phyloP scores from a whole-genome alignment of 2,329 filamentous ascomycete genomes.

The Fusarium sp. region DNA sequence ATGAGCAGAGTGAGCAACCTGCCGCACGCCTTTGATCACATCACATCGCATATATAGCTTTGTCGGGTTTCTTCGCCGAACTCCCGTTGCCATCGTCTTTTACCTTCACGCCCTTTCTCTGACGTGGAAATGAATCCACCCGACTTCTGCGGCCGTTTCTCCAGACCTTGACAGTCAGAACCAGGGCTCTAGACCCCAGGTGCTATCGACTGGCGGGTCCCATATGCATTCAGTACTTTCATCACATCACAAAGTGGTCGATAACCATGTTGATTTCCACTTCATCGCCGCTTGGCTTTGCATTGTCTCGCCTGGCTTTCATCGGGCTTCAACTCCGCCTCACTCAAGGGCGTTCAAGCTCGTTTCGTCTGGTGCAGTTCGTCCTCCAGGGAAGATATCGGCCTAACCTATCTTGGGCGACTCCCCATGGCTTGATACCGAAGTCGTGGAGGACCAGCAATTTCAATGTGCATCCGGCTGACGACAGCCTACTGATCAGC shows the following conservation, averaged over 20 bases:
- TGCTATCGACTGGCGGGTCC: slow-evolving; percentile 17
- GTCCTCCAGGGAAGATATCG: not conserved
- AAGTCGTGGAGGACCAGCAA: slow-evolving; percentile 15
- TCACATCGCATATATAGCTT: slow-evolving; percentile 20
- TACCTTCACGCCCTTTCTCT: slow-evolving; percentile 22
- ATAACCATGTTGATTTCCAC: slow-evolving; percentile 16
- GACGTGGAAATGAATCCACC: slow-evolving; percentile 42
- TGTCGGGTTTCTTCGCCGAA: slow-evolving; percentile 13
- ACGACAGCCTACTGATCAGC: slow-evolving; percentile 20
- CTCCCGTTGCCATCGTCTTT: not conserved
- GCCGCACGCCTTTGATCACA: slow-evolving; percentile 23
- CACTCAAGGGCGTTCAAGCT: not conserved
- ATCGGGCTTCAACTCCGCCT: slow-evolving; percentile 8
- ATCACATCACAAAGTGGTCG: slow-evolving; percentile 25
- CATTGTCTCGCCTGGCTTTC: slow-evolving; percentile 14
- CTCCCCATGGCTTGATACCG: slow-evolving; percentile 5
- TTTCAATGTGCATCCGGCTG: slow-evolving; percentile 26
- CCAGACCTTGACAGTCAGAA: slow-evolving; percentile 26
- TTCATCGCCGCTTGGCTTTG: slow-evolving; percentile 15
- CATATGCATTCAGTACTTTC: slow-evolving; percentile 25
- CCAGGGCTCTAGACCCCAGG: slow-evolving; percentile 20
- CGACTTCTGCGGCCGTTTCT: slow-evolving; percentile 34
- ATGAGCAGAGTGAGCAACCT: slow-evolving; percentile 2
- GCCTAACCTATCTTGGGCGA: not conserved
- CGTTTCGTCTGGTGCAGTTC: slow-evolving; percentile 5